Base-by-base conservation (phyloP, 768 basidiomycete genomes). In the Asterophora lycoperdoides region DNA sequence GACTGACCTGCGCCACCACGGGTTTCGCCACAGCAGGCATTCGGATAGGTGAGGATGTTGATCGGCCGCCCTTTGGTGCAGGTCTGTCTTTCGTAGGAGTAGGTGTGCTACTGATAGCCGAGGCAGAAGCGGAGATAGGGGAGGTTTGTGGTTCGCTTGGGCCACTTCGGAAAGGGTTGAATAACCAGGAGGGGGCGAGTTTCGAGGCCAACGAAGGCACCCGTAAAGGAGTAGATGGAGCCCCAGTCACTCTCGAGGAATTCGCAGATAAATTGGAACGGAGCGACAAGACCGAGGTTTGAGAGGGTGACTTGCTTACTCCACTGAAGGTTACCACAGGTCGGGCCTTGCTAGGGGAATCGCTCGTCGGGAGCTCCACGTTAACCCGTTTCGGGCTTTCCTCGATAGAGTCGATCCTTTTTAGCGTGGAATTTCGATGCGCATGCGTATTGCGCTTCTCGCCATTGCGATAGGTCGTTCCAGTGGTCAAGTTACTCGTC, bases 161-260 rank as follows among this genome's bases (percentile, higher is more conserved):
- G 1, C 72, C 77, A 49, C 77, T 81, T 29, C 86, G 72, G 64
- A 91, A 90, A 5, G 83, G 78, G 58, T 82, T 86, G 64, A 89
- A 84, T 9, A 90, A 65, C 89, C 89, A 90, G n/a, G 84, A 75
- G 1, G 87, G 79, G 1, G 86, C 71, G 34, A 88, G 72, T 58
- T 81, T 86, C 2, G 86, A 81, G 9, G 75, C 68, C 1, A 80
- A 48, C 1, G 74, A 68, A 3, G 67, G 60, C 20, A 6, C 23
- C 6, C 73, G 75, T 5, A 63, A 59, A 35, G 68, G 56, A 17
- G 60, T 56, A 17, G 70, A 54, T 34, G 64, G 62, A 14, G 60
- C 52, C 30, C 39, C 46, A 5, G 36, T 37, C n/a, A 49, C 46
- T 15, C 56, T 60, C 42, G 76, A 68, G 1, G 70, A 32, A 13